Conservation (phyloP, 352 stramenopile species). For the Phytophthora foliorum region DNA sequence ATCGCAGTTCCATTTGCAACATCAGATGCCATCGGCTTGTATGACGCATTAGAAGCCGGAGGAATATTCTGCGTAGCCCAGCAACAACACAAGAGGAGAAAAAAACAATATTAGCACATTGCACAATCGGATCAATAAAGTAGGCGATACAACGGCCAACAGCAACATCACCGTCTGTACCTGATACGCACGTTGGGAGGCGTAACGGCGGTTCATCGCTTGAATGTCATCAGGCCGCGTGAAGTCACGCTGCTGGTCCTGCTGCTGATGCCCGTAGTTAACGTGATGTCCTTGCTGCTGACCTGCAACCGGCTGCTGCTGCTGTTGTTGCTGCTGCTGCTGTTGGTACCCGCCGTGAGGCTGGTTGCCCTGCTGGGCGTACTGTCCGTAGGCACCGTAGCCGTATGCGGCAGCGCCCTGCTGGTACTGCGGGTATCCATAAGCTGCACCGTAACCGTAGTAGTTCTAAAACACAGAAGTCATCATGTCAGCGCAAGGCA, state of each 20-base stretch:
- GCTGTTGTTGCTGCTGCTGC: conserved; percentile 43
- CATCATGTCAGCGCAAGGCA: conserved; percentile 8
- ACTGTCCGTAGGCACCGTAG: conserved; percentile 64
- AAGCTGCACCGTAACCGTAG: conserved; percentile 69
- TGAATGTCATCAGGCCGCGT: conserved; percentile 79
- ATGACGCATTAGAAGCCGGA: conserved; percentile 65
- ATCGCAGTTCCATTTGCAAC: conserved; percentile 80
- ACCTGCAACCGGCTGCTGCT: conserved; percentile 29
- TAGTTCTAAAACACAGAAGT: conserved; percentile 46
- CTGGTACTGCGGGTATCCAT: conserved; percentile 51
- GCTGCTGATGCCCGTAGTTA: conserved; percentile 43
- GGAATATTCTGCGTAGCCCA: conserved; percentile 65
- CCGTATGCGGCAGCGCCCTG: conserved; percentile 49
- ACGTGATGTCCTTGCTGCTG: conserved; percentile 57
- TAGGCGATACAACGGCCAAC: conserved; percentile 13
- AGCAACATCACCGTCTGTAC: conserved; percentile 48
- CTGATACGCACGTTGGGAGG: conserved; percentile 83
- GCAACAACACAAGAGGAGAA: neutral
- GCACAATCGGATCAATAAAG: conserved; percentile 2
- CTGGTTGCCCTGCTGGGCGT: conserved; percentile 54
- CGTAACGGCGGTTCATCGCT: conserved; percentile 83
- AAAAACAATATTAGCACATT: conserved; percentile 10
- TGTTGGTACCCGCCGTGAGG: conserved; percentile 51
- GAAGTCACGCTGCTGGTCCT: conserved; percentile 74
- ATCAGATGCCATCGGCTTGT: conserved; percentile 74